Conservation (phyloP, 306 rosid species). For the Begonia fuchsioides region DNA sequence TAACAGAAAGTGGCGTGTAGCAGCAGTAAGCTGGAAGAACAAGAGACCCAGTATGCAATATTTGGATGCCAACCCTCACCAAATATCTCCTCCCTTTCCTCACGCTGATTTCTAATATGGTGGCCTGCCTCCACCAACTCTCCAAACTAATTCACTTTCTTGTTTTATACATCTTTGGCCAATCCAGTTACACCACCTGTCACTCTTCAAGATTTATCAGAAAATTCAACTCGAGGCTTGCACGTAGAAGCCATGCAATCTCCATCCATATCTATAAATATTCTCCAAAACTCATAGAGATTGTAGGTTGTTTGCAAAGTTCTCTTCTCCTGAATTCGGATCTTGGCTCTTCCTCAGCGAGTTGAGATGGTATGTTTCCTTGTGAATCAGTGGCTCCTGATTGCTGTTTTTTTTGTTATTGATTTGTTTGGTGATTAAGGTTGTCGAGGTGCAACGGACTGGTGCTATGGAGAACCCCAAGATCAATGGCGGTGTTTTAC, state of each 20-base stretch:
- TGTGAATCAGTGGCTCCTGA: neutral
- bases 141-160: neutral
- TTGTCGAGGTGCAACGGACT: neutral
- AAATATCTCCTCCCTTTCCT: neutral
- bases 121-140: neutral
- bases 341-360: neutral
- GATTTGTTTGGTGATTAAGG: neutral
- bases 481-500: neutral
- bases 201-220: neutral
- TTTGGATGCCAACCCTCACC: slow-evolving; percentile 1
- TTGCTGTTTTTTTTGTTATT: neutral
- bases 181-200: neutral
- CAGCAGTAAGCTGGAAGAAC: neutral
- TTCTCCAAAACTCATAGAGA: neutral
- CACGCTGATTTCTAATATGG: neutral
- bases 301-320: neutral
- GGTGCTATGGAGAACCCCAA: neutral
- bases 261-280: neutral
- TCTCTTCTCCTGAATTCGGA: neutral
- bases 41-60: neutral
- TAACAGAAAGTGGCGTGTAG: neutral
- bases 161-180: neutral
- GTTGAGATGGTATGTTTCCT: neutral
- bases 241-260: no score
- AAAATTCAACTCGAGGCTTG: neutral